Conservation (phyloP, 208 protist species). For the Porcisia hertigi region DNA sequence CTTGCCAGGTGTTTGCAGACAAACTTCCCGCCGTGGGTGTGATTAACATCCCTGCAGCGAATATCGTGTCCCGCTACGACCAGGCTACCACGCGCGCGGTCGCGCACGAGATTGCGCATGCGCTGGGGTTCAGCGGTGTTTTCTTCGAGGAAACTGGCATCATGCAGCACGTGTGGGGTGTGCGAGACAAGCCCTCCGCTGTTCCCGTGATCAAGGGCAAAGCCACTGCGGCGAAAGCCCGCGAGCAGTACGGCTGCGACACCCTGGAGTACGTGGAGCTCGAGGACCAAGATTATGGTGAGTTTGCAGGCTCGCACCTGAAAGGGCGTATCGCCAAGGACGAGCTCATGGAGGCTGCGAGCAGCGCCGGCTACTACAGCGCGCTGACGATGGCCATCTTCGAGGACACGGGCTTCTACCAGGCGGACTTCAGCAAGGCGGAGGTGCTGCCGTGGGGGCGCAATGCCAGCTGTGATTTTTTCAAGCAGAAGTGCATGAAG, state of each 20-base stretch:
- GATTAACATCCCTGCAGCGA: no score
- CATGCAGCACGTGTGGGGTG: no score
- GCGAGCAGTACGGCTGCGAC: slow-evolving; percentile 57
- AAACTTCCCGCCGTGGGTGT: no score
- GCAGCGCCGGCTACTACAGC: slow-evolving; percentile 45
- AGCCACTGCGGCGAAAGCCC: not conserved
- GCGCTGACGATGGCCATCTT: slow-evolving; percentile 82
- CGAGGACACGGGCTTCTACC: slow-evolving; percentile 82
- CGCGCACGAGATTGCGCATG: slow-evolving; percentile 86
- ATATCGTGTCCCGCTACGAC: no score
- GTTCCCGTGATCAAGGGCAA: not conserved
- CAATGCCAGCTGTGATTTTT: slow-evolving; percentile 55
- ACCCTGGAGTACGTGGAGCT: slow-evolving; percentile 65
- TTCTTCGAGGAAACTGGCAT: no score
- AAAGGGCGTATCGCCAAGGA: slow-evolving; percentile 74
- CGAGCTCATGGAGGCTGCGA: slow-evolving; percentile 77
- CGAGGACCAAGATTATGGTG: slow-evolving; percentile 43
- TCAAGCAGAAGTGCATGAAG: slow-evolving; percentile 44
- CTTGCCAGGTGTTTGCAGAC: no score
- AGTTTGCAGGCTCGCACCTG: slow-evolving; percentile 70
- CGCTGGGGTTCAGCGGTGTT: slow-evolving; percentile 64
- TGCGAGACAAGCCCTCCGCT: no score
- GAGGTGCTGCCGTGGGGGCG: slow-evolving; percentile 74
- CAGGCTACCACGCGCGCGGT: no score
- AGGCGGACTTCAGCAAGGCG: slow-evolving; percentile 55